A percentile compares a stretch with the other conserved stretches of the same genome.
Conservation (phyloP, 2,329 filamentous ascomycete genomes). For the Fusarium redolens region DNA sequence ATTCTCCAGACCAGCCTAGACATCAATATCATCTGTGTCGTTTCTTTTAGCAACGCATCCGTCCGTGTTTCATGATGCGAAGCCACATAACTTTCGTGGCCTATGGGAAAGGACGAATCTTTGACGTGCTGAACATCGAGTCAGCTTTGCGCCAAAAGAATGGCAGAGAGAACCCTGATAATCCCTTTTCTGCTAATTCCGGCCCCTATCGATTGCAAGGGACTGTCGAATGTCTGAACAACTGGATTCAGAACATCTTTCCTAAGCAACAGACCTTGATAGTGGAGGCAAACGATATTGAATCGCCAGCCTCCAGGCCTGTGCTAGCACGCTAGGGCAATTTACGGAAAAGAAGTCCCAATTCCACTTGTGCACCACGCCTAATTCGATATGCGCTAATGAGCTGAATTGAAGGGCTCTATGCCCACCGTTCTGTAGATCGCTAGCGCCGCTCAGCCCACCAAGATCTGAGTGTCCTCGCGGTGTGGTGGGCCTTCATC, state of each 20-base stretch:
- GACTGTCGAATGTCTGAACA: slow-evolving; percentile 13
- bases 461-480: slow-evolving; percentile 44
- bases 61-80: slow-evolving; percentile 26
- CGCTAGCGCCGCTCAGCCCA: slow-evolving; percentile 44
- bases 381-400: slow-evolving; percentile 38
- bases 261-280: slow-evolving; percentile 17
- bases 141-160: slow-evolving; percentile 18
- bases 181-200: slow-evolving; percentile 18
- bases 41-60: slow-evolving; percentile 11
- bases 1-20: slow-evolving; percentile 6
- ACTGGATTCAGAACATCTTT: slow-evolving; percentile 10
- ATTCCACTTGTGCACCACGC: slow-evolving; percentile 24
- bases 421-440: slow-evolving; percentile 46
- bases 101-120: background rate
- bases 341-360: slow-evolving; percentile 21
- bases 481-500: slow-evolving; percentile 35
- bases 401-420: slow-evolving; percentile 43
- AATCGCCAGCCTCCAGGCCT: slow-evolving; percentile 16
- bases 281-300: slow-evolving; percentile 24
- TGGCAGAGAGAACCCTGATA: background rate
- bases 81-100: slow-evolving; percentile 7
- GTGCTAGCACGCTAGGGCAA: slow-evolving; percentile 23
- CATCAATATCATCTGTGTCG: slow-evolving; percentile 7
- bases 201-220: slow-evolving; percentile 25
- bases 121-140: background rate